Percentiles rank a stretch among this genome's conserved stretches.
phyloP scores from a whole-genome alignment of 2,329 filamentous ascomycete genomes.

The Neofusicoccum parvum region DNA sequence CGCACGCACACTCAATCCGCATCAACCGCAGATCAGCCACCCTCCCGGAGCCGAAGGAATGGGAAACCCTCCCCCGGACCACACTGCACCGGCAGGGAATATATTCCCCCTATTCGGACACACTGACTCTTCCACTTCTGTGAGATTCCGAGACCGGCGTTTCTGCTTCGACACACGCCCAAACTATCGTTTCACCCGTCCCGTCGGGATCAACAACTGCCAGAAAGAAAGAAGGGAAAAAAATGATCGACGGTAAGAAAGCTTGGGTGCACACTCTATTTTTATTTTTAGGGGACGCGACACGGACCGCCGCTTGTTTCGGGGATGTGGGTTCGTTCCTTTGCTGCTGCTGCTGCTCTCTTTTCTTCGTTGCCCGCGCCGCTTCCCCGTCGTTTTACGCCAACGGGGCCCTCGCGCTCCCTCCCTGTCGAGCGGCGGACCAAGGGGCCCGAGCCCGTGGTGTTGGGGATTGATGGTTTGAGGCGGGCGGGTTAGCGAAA shows the following conservation, averaged over 20 bases:
- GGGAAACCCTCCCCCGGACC: background rate
- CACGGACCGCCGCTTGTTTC: too few species aligned
- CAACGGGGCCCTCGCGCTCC: background rate
- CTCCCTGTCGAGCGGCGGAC: too few species aligned
- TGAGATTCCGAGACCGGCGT: background rate
- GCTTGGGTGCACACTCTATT: too few species aligned
- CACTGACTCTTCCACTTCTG: background rate
- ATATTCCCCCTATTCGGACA: background rate
- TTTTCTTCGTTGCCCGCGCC: background rate
- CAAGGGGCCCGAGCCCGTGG: background rate
- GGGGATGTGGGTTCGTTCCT: too few species aligned
- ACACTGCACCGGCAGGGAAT: background rate
- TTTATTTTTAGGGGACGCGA: too few species aligned
- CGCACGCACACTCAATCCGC: background rate
- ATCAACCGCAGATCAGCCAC: background rate
- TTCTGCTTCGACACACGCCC: background rate
- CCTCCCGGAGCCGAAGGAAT: background rate
- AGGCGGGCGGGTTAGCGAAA: too few species aligned
- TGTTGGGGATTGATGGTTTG: too few species aligned
- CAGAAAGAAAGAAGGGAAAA: too few species aligned
- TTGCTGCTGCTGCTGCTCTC: background rate
- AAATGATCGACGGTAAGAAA: too few species aligned
- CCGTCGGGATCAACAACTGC: too few species aligned
- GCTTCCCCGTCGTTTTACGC: background rate
- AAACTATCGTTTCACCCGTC: too few species aligned